Conservation (phyloP, 2,329 filamentous ascomycete species). For the Sphaceloma murrayae region DNA sequence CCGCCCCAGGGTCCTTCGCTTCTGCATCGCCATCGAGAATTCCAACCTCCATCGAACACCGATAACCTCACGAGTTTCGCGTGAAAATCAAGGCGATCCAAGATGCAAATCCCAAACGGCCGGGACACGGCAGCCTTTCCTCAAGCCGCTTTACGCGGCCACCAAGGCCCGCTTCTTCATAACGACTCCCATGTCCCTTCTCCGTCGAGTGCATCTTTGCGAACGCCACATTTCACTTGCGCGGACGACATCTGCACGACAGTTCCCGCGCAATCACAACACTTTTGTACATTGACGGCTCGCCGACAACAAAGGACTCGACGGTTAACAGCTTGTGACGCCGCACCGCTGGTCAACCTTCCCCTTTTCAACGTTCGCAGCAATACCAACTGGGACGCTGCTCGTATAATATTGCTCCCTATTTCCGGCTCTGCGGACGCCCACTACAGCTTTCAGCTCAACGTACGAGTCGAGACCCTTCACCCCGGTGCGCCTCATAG, state of each 20-base stretch:
- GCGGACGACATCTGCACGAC: constrained; percentile 8
- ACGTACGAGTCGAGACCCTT: not conserved
- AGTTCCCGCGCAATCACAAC: constrained; percentile 3
- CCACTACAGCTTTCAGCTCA: not conserved
- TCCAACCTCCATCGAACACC: not conserved
- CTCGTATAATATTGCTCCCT: constrained; percentile 2
- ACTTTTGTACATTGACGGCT: not conserved
- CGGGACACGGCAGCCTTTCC: constrained; percentile 4
- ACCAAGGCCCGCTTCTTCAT: constrained; percentile 2
- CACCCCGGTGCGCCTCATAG: not conserved
- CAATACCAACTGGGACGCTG: not conserved
- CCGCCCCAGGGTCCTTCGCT: constrained; percentile 3
- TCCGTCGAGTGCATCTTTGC: not conserved
- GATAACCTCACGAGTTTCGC: constrained; percentile 9
- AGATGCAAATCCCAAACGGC: constrained; percentile 13
- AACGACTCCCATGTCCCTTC: not conserved
- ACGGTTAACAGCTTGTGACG: not conserved
- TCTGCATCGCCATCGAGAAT: not conserved
- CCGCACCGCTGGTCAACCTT: constrained; percentile 4
- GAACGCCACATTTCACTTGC: not conserved
- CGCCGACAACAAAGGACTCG: not conserved
- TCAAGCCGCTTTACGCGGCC: constrained; percentile 7
- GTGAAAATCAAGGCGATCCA: constrained; percentile 1
- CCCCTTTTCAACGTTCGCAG: constrained; percentile 12
- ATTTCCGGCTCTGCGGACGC: not conserved